Conservation (phyloP, 2,329 filamentous ascomycete species). For the Fusarium continuum region DNA sequence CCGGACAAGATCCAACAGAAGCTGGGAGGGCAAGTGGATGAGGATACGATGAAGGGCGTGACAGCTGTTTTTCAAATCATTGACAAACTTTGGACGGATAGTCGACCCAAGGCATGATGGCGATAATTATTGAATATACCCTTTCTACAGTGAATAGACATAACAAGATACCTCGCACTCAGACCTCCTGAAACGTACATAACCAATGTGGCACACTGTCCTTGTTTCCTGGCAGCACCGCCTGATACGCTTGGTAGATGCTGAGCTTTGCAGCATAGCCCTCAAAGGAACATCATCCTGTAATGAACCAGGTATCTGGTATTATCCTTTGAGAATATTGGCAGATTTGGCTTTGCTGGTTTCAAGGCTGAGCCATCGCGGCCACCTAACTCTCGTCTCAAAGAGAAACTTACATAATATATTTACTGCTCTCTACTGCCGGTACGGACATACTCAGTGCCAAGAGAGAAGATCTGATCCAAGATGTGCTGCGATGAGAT, state of each 20-base stretch:
- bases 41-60: slow-evolving; percentile 77
- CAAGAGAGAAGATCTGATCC: no score
- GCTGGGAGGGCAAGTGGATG: slow-evolving; percentile 77
- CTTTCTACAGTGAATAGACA: not conserved
- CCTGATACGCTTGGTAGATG: not conserved
- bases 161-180: not conserved
- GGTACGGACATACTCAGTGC: no score
- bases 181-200: not conserved
- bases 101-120: slow-evolving; percentile 49
- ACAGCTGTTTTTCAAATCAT: slow-evolving; percentile 93
- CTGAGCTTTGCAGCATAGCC: not conserved
- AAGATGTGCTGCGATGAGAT: no score
- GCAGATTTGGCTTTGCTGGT: not conserved
- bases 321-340: not conserved
- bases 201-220: no score
- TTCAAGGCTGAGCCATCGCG: no score
- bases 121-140: not conserved
- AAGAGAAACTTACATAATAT: not conserved
- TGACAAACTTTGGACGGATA: slow-evolving; percentile 80
- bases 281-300: no score
- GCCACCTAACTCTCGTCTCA: no score
- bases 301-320: no score
- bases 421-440: not conserved
- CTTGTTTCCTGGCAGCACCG: not conserved
- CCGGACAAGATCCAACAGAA: slow-evolving; percentile 97